Evolutionary conservation across 2,329 filamentous ascomycete species (phyloP).

Genomic region (Apiospora saccharicola): DNA sequence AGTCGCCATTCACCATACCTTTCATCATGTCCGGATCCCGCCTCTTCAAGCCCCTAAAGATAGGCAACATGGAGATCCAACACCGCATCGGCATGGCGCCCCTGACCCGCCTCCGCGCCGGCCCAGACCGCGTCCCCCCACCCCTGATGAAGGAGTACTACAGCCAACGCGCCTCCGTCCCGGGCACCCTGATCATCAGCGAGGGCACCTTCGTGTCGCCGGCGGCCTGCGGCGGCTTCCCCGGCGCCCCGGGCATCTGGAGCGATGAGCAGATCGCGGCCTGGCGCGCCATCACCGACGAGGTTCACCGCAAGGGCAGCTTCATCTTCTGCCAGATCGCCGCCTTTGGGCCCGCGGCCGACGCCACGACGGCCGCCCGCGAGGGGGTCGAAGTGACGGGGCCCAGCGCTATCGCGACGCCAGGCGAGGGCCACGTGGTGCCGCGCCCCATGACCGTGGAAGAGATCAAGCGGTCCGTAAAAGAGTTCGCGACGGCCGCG

Average conservation of each 20-base stretch:
- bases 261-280: constrained; percentile 56
- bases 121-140: constrained; percentile 48
- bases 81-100: constrained; percentile 48
- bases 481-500: constrained; percentile 33
- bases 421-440: neutral
- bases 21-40: constrained; percentile 11
- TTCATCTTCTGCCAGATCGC: constrained; percentile 70
- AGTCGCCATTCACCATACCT: constrained; percentile 25
- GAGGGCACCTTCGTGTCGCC: constrained; percentile 61
- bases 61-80: constrained; percentile 29
- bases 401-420: constrained; percentile 24
- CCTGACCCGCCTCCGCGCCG: constrained; percentile 57
- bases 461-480: constrained; percentile 28
- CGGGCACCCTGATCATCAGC: constrained; percentile 58
- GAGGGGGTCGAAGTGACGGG: constrained; percentile 37
- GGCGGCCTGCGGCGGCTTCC: constrained; percentile 51
- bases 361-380: constrained; percentile 35
- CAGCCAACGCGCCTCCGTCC: constrained; percentile 48
- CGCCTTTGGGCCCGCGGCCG: constrained; percentile 63
- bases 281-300: constrained; percentile 64
- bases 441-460: constrained; percentile 39
- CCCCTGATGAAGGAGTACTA: constrained; percentile 47
- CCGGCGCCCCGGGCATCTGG: constrained; percentile 61
- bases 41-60: constrained; percentile 29
- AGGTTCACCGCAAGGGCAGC: constrained; percentile 63